Percentiles rank a stretch among this genome's conserved stretches.
Conservation (phyloP, 2,329 filamentous ascomycete genomes). For the Zalaria sp. region DNA sequence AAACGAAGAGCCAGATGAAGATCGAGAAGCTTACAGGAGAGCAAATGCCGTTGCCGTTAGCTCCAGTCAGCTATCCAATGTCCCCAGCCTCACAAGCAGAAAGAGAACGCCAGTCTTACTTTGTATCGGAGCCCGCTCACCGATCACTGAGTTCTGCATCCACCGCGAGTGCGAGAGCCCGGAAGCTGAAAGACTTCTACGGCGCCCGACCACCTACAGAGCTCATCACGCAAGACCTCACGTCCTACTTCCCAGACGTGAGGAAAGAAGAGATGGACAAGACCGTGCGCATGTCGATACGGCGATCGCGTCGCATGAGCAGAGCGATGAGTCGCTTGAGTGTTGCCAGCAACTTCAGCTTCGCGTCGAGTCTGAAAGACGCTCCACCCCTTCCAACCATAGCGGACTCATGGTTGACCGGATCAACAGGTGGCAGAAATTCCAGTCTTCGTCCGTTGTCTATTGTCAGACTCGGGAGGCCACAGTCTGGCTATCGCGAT, state of each 20-base stretch:
- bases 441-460: conserved; percentile 44
- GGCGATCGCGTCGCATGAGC: conserved; percentile 80
- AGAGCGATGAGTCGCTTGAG: conserved; percentile 86
- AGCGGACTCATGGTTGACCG: conserved; percentile 77
- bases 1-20: conserved; percentile 72
- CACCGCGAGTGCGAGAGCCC: conserved; percentile 21
- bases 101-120: conserved; percentile 44
- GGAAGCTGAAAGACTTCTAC: conserved; percentile 66
- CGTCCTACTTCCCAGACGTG: conserved; percentile 94
- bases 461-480: conserved; percentile 42
- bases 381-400: conserved; percentile 92
- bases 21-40: conserved; percentile 82
- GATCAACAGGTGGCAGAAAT: conserved; percentile 27
- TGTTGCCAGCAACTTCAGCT: conserved; percentile 85
- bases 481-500: conserved; percentile 57
- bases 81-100: conserved; percentile 60
- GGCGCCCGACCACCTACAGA: conserved; percentile 89
- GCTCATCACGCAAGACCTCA: conserved; percentile 89
- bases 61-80: conserved; percentile 72
- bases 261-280: conserved; percentile 89
- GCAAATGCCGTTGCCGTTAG: conserved; percentile 41
- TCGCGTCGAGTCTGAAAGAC: conserved; percentile 82
- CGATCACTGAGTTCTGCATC: conserved; percentile 11
- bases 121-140: conserved; percentile 18
- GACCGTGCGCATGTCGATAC: conserved; percentile 83